Evolutionary conservation across 2,329 filamentous ascomycete genomes (phyloP).

Genomic region (Phyllosticta citrichinensis): DNA sequence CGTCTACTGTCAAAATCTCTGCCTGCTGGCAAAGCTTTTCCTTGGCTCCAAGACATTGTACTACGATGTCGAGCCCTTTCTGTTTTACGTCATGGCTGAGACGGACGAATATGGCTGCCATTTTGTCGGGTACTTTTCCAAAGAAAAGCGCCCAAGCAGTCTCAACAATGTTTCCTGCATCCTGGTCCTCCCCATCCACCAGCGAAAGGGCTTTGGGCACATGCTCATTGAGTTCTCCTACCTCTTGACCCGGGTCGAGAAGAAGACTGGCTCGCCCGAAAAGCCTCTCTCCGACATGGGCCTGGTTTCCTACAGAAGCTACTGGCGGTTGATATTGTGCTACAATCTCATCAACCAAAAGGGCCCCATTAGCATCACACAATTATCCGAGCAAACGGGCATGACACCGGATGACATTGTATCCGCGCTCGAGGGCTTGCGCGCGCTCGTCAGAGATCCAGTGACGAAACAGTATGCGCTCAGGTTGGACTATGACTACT

Average conservation of each 20-base stretch:
- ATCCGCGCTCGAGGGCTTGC: slow-evolving; percentile 79
- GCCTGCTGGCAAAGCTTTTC: slow-evolving; percentile 90
- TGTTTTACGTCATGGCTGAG: slow-evolving; percentile 96
- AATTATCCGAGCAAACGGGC: slow-evolving; percentile 79
- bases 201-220: slow-evolving; percentile 93
- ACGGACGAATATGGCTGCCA: slow-evolving; percentile 87
- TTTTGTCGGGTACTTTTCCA: slow-evolving; percentile 98
- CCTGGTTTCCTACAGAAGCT: slow-evolving; percentile 91
- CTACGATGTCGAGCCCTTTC: slow-evolving; percentile 93
- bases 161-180: slow-evolving; percentile 98
- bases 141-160: slow-evolving; percentile 89
- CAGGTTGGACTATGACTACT: slow-evolving; percentile 75
- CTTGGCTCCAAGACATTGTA: slow-evolving; percentile 97
- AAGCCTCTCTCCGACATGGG: slow-evolving; percentile 98
- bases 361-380: slow-evolving; percentile 44
- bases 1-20: slow-evolving; percentile 97
- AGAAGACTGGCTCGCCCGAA: slow-evolving; percentile 90
- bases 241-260: slow-evolving; percentile 82
- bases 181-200: slow-evolving; percentile 87
- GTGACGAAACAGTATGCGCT: slow-evolving; percentile 83
- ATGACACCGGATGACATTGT: slow-evolving; percentile 96
- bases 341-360: slow-evolving; percentile 64
- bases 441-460: slow-evolving; percentile 82
- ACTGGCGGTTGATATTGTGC: slow-evolving; percentile 86
- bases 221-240: slow-evolving; percentile 98